These are phyloP conservation scores for Ophiostoma sp. DNA, from an alignment of 2,329 filamentous ascomycete genomes.

Conservation along the genomic window DNA sequence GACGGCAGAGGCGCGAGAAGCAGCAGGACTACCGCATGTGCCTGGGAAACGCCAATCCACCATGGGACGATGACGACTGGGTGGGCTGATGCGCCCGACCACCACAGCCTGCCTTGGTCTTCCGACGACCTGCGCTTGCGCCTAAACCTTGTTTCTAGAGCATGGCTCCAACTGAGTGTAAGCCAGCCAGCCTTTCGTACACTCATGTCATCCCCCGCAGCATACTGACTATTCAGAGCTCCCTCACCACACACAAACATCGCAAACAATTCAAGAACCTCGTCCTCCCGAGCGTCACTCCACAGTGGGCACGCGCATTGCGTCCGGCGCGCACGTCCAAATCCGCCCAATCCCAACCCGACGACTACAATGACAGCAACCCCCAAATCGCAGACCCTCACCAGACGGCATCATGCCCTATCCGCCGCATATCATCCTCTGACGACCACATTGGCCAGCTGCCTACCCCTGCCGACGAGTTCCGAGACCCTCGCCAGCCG, in stretches of 20 bases:
- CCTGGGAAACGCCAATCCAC: conserved; percentile 34
- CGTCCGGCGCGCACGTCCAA: conserved; percentile 15
- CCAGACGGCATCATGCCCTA: conserved; percentile 24
- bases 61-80: conserved; percentile 34
- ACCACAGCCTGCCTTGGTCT: conserved; percentile 26
- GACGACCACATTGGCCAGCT: conserved; percentile 10
- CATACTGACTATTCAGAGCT: conserved; percentile 17
- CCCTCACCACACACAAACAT: background rate
- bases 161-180: conserved; percentile 36
- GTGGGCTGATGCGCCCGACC: conserved; percentile 33
- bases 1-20: conserved; percentile 15
- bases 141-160: conserved; percentile 38
- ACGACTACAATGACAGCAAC: conserved; percentile 14
- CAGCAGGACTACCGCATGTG: conserved; percentile 36
- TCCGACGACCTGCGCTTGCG: conserved; percentile 31
- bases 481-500: background rate
- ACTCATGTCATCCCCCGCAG: background rate
- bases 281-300: conserved; percentile 30
- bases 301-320: conserved; percentile 29
- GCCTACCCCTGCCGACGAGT: conserved; percentile 7
- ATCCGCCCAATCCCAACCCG: conserved; percentile 22
- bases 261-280: conserved; percentile 18
- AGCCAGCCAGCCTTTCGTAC: conserved; percentile 19
- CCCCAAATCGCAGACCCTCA: conserved; percentile 25
- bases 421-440: conserved; percentile 18